Evolutionary conservation across 176 grass and related monocot genomes (phyloP), one percentile per base, ranked within the genome.

Genomic region (Oryza glumipatula): DNA sequence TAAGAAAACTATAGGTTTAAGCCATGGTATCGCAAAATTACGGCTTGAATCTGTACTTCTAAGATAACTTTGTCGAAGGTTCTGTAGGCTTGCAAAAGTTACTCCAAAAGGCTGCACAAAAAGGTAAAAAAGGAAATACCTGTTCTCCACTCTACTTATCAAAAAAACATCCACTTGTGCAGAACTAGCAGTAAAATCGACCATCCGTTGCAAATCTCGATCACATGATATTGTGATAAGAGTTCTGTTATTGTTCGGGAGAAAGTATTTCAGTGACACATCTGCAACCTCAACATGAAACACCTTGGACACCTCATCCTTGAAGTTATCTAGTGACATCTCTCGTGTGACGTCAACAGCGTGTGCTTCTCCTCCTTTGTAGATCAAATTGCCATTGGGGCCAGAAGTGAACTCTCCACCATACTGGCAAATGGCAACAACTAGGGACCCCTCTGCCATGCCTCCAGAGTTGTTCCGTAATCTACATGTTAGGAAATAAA

Each of bases 311-410:
- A 98, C 84, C 82, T 98, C 96, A 68, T 87, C 88, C 85, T 86
- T 92, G 56, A 95, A 94, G 61, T 87, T 88, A 43, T 98, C 93
- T 36, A 95, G 86, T 33, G 81, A 60, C 87, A 90, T 94, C 61
- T 88, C 91, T 41, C 86, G 79, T 10, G 82, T 84, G 70, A 98
- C 88, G 26, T 98, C 93, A 45, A 95, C 79, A 17, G 96, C 96
- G 38, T 98, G 96, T 5, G 93, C 96, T 83, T 98, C 96, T 75
- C 96, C 96, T 47, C 96, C 96, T 78, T 89, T 89, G 88, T 98
- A 98, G 68, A 90, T 85, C 73, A 98, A 67, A 77, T 88, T 88
- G 33, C 96, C 93, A 68, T 90, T 94, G 74, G 60, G 56, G 46
- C 85, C 92, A 22, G 87, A 85, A 66, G 89, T 85, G 85, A 98